Evolutionary conservation across 2,329 filamentous ascomycete genomes (phyloP).

Genomic region (Geosmithia morbida): DNA sequence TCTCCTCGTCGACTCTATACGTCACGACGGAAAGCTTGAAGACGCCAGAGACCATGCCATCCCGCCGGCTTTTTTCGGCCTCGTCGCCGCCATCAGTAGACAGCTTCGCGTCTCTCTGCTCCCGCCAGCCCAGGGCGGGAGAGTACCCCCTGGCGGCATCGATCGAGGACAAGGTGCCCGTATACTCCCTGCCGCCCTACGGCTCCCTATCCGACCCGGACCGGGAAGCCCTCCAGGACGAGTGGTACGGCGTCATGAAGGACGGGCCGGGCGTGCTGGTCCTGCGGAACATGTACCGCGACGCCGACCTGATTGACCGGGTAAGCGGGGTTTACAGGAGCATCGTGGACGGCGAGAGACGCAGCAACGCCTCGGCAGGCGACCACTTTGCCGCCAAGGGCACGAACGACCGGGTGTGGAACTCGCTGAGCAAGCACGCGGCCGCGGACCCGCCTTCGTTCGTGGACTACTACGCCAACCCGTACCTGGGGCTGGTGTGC

Average conservation of each 20-base stretch:
- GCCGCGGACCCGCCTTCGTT: slow-evolving; percentile 36
- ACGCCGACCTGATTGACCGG: slow-evolving; percentile 22
- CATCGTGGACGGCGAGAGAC: slow-evolving; percentile 31
- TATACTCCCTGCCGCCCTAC: slow-evolving; percentile 32
- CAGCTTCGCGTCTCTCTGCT: slow-evolving; percentile 28
- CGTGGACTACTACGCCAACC: slow-evolving; percentile 43
- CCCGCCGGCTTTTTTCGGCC: slow-evolving; percentile 8
- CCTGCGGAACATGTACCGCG: slow-evolving; percentile 35
- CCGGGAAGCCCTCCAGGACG: slow-evolving; percentile 34
- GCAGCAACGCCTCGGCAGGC: slow-evolving; percentile 23
- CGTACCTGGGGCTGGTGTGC: slow-evolving; percentile 36
- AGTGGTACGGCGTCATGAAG: slow-evolving; percentile 43
- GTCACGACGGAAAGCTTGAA: too few relatives aligned
- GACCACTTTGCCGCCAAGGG: slow-evolving; percentile 46
- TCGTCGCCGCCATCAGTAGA: slow-evolving; percentile 20
- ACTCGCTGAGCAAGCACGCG: slow-evolving; percentile 49
- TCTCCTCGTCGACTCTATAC: too few relatives aligned
- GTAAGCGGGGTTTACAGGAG: slow-evolving; percentile 29
- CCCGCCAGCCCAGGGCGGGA: slow-evolving; percentile 16
- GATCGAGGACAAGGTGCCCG: slow-evolving; percentile 35
- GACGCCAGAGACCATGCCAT: not conserved
- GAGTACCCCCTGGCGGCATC: slow-evolving; percentile 31
- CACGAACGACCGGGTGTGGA: slow-evolving; percentile 49
- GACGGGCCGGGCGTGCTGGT: slow-evolving; percentile 45
- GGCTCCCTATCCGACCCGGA: slow-evolving; percentile 9